phyloP scores from a whole-genome alignment of 108 stramenopile genomes.

The Pseudonitzschia multiseries region DNA sequence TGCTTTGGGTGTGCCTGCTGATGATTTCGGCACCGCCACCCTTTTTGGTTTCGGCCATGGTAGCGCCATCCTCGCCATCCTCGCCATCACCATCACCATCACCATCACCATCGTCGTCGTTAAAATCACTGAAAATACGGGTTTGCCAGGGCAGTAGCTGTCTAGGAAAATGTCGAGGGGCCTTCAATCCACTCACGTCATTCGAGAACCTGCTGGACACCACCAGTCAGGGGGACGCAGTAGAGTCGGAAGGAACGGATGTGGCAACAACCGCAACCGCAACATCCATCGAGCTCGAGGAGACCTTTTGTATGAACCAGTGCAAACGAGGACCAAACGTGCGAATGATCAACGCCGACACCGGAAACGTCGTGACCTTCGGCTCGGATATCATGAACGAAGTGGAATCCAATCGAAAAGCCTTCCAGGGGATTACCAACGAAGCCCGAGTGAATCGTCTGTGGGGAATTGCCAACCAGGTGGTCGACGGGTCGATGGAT shows the following conservation, averaged over 20 bases:
- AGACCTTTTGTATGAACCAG: conserved; percentile 11
- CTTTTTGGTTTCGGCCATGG: background rate
- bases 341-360: conserved; percentile 11
- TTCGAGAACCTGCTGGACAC: conserved; percentile 14
- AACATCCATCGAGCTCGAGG: background rate
- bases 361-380: conserved; percentile 3
- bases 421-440: background rate
- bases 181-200: conserved; percentile 6
- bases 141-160: conserved; percentile 1
- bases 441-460: background rate
- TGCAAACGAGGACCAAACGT: conserved; percentile 5
- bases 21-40: background rate
- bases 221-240: no score
- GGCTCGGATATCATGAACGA: conserved; percentile 1
- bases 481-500: background rate
- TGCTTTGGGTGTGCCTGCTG: background rate
- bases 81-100: no score
- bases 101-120: no score
- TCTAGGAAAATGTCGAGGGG: conserved; percentile 2
- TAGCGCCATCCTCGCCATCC: background rate
- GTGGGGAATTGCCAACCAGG: conserved; percentile 2
- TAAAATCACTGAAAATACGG: conserved; percentile 1
- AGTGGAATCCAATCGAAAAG: background rate
- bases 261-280: background rate
- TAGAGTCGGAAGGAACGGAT: no score